A percentile compares a stretch with the other conserved stretches of the same genome.
Evolutionary conservation across 2,329 filamentous ascomycete species (phyloP).

Genomic region (Delphinella strobiligena): DNA sequence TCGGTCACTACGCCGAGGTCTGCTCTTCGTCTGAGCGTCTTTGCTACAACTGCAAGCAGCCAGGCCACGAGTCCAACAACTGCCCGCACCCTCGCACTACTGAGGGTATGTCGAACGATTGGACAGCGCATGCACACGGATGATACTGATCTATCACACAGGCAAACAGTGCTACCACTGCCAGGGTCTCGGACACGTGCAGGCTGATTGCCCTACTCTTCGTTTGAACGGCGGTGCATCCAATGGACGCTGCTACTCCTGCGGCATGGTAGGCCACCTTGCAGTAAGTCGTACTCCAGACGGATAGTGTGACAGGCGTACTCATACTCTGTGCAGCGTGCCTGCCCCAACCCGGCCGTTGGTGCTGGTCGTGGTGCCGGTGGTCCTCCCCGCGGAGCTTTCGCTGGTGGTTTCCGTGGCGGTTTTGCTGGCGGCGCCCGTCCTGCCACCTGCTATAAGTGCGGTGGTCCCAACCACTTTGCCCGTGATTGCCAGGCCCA

Average conservation of each 20-base stretch:
- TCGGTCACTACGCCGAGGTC: conserved; percentile 59
- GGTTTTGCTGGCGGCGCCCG: conserved; percentile 60
- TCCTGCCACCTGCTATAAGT: conserved; percentile 57
- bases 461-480: conserved; percentile 86
- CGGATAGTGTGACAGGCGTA: conserved; percentile 3
- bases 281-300: too few species aligned
- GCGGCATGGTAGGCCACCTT: conserved; percentile 83
- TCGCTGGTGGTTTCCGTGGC: conserved; percentile 54
- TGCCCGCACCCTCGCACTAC: conserved; percentile 95
- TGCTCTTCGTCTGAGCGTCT: conserved; percentile 96
- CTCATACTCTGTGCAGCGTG: conserved; percentile 42
- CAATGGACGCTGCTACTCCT: conserved; percentile 91
- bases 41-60: conserved; percentile 99
- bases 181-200: conserved; percentile 94
- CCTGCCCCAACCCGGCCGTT: conserved; percentile 66
- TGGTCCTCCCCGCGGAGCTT: conserved; percentile 56
- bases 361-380: conserved; percentile 52
- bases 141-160: conserved; percentile 20
- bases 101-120: conserved; percentile 50
- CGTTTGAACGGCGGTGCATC: conserved; percentile 72
- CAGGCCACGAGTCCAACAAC: conserved; percentile 94
- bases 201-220: conserved; percentile 96
- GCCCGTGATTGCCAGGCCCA: conserved; percentile 97
- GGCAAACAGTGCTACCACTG: conserved; percentile 99
- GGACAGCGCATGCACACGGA: neutral